phyloP scores from a whole-genome alignment of 2,329 filamentous ascomycete genomes.

The Alternaria sp. region DNA sequence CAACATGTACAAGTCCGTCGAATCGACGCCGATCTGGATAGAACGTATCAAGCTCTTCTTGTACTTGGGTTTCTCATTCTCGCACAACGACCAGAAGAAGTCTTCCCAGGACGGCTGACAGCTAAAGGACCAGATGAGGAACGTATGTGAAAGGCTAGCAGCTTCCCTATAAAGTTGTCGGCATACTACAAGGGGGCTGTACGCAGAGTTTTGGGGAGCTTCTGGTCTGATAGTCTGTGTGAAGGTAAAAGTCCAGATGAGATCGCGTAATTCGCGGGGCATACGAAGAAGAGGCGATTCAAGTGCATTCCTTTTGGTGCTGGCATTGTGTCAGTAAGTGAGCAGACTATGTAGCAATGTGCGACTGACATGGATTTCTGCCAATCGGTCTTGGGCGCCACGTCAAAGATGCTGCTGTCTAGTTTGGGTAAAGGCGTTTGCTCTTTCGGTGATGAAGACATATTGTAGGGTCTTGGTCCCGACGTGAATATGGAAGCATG shows the following conservation, averaged over 20 bases:
- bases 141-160: neutral
- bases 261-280: slow-evolving; percentile 6
- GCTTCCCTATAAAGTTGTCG: slow-evolving; percentile 5
- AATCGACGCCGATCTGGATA: slow-evolving; percentile 4
- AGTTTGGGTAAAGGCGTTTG: neutral
- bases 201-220: neutral
- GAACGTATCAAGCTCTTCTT: neutral
- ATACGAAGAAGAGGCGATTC: slow-evolving; percentile 6
- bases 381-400: neutral
- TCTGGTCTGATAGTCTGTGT: neutral
- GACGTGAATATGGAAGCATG: neutral
- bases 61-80: neutral
- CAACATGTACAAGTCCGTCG: neutral
- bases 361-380: neutral
- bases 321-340: neutral
- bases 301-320: neutral
- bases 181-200: neutral
- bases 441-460: neutral
- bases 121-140: neutral
- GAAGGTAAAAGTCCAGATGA: slow-evolving; percentile 4
- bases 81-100: neutral
- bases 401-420: neutral
- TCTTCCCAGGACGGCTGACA: neutral
- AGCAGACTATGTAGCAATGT: too few species aligned
- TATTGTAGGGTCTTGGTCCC: neutral